A percentile compares a stretch with the other conserved stretches of the same genome.
Conservation (phyloP, 345 rosid species). For the Salix suchowensis region DNA sequence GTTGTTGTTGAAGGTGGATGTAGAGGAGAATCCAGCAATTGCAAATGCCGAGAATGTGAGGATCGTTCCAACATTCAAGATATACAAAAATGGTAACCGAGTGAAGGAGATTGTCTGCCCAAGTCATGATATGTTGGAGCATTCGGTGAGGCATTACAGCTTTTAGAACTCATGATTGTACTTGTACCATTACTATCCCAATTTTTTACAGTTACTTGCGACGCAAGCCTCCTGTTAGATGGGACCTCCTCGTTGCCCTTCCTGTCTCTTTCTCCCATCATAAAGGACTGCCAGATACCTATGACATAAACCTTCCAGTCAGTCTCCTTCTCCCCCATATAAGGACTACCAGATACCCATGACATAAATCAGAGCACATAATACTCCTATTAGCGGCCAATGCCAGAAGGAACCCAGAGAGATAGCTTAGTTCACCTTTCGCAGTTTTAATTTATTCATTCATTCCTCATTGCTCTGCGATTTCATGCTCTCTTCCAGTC, state of each 20-base stretch:
- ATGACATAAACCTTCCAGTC: constrained; percentile 37
- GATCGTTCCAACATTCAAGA: constrained; percentile 93
- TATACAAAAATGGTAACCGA: constrained; percentile 71
- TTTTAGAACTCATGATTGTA: constrained; percentile 42
- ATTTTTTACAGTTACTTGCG: constrained; percentile 12
- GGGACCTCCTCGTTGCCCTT: constrained; percentile 30
- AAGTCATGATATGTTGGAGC: constrained; percentile 76
- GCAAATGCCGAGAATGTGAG: constrained; percentile 75
- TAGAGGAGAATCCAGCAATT: constrained; percentile 45
- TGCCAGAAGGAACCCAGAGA: constrained; percentile 42
- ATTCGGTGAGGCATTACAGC: constrained; percentile 93
- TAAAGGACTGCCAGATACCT: constrained; percentile 40
- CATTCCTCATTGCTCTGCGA: constrained; percentile 56
- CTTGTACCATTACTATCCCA: constrained; percentile 18
- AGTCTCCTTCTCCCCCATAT: constrained; percentile 19
- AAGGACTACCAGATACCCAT: constrained; percentile 40
- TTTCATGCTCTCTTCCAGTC: constrained; percentile 28
- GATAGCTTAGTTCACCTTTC: constrained; percentile 47
- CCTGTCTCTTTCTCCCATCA: constrained; percentile 20
- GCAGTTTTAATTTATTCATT: constrained; percentile 54
- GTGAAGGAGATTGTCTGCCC: constrained; percentile 94
- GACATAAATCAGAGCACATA: constrained; percentile 45
- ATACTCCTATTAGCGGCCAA: constrained; percentile 38
- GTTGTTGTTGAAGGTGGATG: constrained; percentile 61
- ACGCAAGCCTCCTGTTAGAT: constrained; percentile 18